Evolutionary conservation across 768 basidiomycete species (phyloP).

Genomic region (Mycena rosella): DNA sequence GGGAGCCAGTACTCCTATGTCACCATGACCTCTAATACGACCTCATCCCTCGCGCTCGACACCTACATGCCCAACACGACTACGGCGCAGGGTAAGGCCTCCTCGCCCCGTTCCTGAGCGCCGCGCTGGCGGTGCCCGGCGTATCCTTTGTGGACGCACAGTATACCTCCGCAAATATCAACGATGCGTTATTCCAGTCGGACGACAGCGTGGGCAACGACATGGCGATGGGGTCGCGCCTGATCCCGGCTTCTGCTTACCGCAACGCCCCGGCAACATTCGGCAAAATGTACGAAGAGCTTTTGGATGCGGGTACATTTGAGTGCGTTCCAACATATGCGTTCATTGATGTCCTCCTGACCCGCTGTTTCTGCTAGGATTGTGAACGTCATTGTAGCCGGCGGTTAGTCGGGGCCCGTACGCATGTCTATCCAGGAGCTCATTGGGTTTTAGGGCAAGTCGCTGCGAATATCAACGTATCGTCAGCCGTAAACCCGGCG

Average conservation of each 20-base stretch:
- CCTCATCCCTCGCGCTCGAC: slow-evolving; percentile 39
- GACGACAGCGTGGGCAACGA: slow-evolving; percentile 36
- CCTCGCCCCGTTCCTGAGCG: slow-evolving; percentile 42
- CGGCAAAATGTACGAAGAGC: slow-evolving; percentile 38
- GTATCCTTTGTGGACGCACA: slow-evolving; percentile 16
- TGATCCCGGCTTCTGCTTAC: slow-evolving; percentile 36
- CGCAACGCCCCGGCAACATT: slow-evolving; percentile 32
- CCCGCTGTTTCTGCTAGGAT: slow-evolving; percentile 27
- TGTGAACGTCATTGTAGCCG: slow-evolving; percentile 38
- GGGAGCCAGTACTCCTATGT: slow-evolving; percentile 48
- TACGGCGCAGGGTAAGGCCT: slow-evolving; percentile 30
- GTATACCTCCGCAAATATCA: slow-evolving; percentile 23
- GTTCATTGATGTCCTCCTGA: not conserved
- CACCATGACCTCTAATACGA: slow-evolving; percentile 4
- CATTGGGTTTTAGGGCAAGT: slow-evolving; percentile 43
- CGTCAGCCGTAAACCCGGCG: slow-evolving; percentile 46
- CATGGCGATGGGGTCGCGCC: slow-evolving; percentile 34
- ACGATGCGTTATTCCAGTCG: slow-evolving; percentile 28
- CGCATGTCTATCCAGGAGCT: too few species aligned
- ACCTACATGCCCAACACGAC: slow-evolving; percentile 26
- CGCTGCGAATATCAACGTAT: slow-evolving; percentile 45
- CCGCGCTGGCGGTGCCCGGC: slow-evolving; percentile 35
- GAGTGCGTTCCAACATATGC: not conserved
- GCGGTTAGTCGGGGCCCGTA: slow-evolving; percentile 41
- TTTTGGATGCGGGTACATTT: slow-evolving; percentile 37